phyloP scores from a whole-genome alignment of 2,329 filamentous ascomycete species.

The Ophioceras dolichostomum region DNA sequence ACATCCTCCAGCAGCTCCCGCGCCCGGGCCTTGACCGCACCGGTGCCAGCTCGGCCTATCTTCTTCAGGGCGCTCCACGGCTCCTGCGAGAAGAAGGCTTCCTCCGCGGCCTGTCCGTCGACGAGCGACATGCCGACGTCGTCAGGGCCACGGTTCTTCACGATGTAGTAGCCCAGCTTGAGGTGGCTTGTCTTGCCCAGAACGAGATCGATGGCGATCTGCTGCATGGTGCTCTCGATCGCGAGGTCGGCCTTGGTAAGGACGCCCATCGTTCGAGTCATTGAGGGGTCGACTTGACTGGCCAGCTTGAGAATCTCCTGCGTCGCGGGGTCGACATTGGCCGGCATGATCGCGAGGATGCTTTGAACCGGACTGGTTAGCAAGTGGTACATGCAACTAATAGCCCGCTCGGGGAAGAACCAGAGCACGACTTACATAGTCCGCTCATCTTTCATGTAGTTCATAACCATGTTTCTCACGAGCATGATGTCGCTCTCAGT shows the following conservation, averaged over 20 bases:
- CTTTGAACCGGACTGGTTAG: too few relatives aligned
- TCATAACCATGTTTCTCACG: constrained; percentile 32
- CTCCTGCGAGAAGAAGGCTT: constrained; percentile 19
- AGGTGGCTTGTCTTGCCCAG: constrained; percentile 25
- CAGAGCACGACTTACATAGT: constrained; percentile 25
- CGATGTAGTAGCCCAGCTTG: constrained; percentile 33
- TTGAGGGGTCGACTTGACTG: constrained; percentile 23
- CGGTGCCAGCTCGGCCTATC: constrained; percentile 17
- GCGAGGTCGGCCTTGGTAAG: constrained; percentile 51
- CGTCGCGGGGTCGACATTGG: constrained; percentile 24
- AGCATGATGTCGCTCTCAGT: constrained; percentile 30
- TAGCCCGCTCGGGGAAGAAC: too few relatives aligned
- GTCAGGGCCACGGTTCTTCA: constrained; percentile 34
- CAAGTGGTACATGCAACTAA: too few relatives aligned
- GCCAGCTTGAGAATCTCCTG: constrained; percentile 25
- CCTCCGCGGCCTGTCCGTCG: constrained; percentile 20
- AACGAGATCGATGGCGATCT: constrained; percentile 27
- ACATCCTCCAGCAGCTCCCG: constrained; percentile 24
- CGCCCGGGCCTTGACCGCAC: constrained; percentile 21
- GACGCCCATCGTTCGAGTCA: constrained; percentile 30
- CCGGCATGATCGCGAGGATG: constrained; percentile 34
- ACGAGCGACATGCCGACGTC: constrained; percentile 19
- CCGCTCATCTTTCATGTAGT: constrained; percentile 29
- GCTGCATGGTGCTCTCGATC: constrained; percentile 23
- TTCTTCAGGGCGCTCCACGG: constrained; percentile 22